A percentile compares a stretch with the other conserved stretches of the same genome.
These are phyloP conservation scores for Candida albicans DNA, from an alignment of 1,139 yeast species.

Conservation along the genomic window DNA sequence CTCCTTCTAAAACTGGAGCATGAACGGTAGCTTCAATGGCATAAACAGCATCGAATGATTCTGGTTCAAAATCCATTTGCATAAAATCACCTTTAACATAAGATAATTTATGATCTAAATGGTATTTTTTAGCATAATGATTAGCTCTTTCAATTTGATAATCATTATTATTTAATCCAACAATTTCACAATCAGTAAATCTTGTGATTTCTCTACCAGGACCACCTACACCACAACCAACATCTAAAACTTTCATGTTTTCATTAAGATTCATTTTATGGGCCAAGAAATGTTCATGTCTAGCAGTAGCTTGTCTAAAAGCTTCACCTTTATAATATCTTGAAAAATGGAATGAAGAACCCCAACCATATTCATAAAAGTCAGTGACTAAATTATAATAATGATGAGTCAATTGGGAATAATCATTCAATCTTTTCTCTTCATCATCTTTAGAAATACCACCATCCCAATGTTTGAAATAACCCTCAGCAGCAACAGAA, in stretches of 20 bases:
- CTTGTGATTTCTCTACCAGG: slow-evolving; percentile 96
- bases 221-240: slow-evolving; percentile 99
- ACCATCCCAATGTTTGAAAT: slow-evolving; percentile 96
- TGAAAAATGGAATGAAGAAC: slow-evolving; percentile 97
- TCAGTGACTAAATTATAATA: slow-evolving; percentile 97
- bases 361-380: slow-evolving; percentile 99
- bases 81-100: slow-evolving; percentile 98
- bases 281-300: slow-evolving; percentile 97
- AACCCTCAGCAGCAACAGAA: slow-evolving; percentile 81
- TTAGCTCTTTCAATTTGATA: slow-evolving; percentile 94
- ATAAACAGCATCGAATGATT: slow-evolving; percentile 91
- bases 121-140: slow-evolving; percentile 67
- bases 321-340: slow-evolving; percentile 93
- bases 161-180: slow-evolving; percentile 95
- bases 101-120: slow-evolving; percentile 69
- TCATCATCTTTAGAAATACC: slow-evolving; percentile 79
- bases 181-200: slow-evolving; percentile 83
- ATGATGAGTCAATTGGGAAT: slow-evolving; percentile 89
- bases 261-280: slow-evolving; percentile 76
- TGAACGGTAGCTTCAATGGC: slow-evolving; percentile 99
- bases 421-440: slow-evolving; percentile 74
- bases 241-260: slow-evolving; percentile 89
- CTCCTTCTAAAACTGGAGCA: slow-evolving; percentile 96
- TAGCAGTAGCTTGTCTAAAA: slow-evolving; percentile 90
- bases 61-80: slow-evolving; percentile 96